phyloP scores from a whole-genome alignment of 192 early-diverging fungal genomes.

The Rhizophagus prolifer region DNA sequence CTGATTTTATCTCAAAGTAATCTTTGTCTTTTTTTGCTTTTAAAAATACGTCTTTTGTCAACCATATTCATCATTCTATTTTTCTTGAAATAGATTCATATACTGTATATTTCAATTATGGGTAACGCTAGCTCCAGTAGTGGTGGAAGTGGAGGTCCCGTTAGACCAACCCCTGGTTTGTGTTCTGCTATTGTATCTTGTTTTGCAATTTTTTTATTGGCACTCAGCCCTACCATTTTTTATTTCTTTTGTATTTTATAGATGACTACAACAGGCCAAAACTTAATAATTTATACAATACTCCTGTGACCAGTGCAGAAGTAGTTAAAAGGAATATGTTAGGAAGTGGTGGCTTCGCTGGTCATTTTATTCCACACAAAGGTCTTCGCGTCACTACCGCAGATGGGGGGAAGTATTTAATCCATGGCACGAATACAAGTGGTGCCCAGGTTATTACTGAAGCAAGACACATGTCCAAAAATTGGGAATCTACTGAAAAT shows the following conservation, averaged over 20 bases:
- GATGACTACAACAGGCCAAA: neutral
- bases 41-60: no score
- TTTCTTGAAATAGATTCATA: neutral
- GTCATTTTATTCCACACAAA: no score
- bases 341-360: neutral
- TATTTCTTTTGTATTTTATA: neutral
- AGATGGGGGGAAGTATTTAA: neutral
- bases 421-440: conserved; percentile 13
- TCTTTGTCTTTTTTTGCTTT: no score
- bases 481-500: neutral
- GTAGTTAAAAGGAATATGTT: neutral
- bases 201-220: neutral
- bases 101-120: no score
- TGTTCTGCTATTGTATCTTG: neutral
- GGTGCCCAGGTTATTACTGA: conserved; percentile 15
- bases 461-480: conserved; percentile 16
- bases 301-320: conserved; percentile 4
- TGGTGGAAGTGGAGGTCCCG: neutral
- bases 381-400: neutral
- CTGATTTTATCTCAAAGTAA: no score
- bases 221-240: neutral
- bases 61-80: no score
- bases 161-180: neutral
- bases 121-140: neutral
- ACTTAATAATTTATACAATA: conserved; percentile 3